Base-by-base conservation (phyloP, 2,329 filamentous ascomycete genomes). In the Chaetoscypha palmicola region DNA sequence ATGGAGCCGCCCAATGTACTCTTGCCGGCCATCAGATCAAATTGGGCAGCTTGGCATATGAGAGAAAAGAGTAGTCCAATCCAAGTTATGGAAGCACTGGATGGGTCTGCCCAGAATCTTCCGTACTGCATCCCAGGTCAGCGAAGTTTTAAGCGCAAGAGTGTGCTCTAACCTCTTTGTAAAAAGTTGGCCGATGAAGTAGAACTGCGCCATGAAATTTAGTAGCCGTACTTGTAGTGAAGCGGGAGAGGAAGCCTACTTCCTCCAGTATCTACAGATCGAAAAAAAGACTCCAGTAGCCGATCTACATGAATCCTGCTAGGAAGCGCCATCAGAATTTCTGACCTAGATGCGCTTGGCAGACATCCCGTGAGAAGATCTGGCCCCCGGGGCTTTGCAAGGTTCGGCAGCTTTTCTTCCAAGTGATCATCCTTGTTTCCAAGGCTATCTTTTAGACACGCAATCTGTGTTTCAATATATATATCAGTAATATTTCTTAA, bases 391-490 rank as follows among this genome's bases (percentile, higher is more conserved):
- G 19, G 37, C 14, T 32, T 28, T 31, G 9, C 33, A 16, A 22
- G 21, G n/a, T 2, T 20, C 7, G 9, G 14, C 26, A n/a, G 43
- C 22, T 23, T 23, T 23, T 46, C 38, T 36, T 38, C 34, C 33
- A 34, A 33, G 17, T 37, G 36, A 19, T 23, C 32, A 12, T 16
- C 68, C 63, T 2, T 35, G 11, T 38, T 38, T 55, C 58, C 40
- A 58, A 77, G 69, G 55, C 77, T 75, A 50, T 75, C 77, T 57
- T 77, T 77, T 17, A 79, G 60, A 31, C 77, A 73, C 49, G 77
- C 71, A 34, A 79, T 77, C 72, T 77, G 50, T 38, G 19, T 16
- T n/a, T 34, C 12, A 12, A 28, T 19, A 32, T 14, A 33, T 38
- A 34, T 21, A 7, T 26, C 16, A 23, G 19, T 12, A 9, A 38